Base-by-base conservation (phyloP, 257 asterid species). In the Prunella vulgaris region DNA sequence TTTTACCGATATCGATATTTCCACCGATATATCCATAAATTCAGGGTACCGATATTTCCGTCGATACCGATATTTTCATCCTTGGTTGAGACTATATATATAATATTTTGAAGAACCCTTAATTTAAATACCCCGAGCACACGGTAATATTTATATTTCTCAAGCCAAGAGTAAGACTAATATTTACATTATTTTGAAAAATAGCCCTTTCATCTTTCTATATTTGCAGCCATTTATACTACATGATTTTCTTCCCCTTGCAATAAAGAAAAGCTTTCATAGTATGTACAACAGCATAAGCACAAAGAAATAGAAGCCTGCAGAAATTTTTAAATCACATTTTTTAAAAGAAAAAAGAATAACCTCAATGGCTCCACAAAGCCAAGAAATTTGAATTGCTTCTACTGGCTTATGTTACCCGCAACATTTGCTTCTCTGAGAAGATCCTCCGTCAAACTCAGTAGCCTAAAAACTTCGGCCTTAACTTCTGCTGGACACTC, bases 361-460 rank as follows among this genome's bases (percentile, higher is more conserved):
- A 15, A 46, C 7, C 3, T 25, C 9, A n/a, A n/a, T 46, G 20
- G 21, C 6, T 46, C 20, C 4, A 15, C 8, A 46, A 46, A 10
- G 28, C 28, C 28, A 25, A 25, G 28, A 25, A 25, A 25, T 25
- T 25, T 1, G 28, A 25, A 25, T 25, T 25, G 28, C 72, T 63
- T 60, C 52, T 49, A 35, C 30, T 56, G 62, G 69, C 22, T 25
- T 15, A 33, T 12, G 18, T 54, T 64, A 57, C 71, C 80, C 40
- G 73, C 33, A 68, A 80, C 58, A 54, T 84, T 83, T 4, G 89
- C 93, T 66, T 88, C 95, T 66, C 66, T 61, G 17, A 88, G 83
- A 37, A 93, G 90, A 74, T 82, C 82, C 78, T 87, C 83, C 0
- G 95, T 90, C 80, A 93, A 68, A 24, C 72, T 73, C 49, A 87